Evolutionary conservation across 2,329 filamentous ascomycete species (phyloP).

Genomic region (Fusarium heterosporum): DNA sequence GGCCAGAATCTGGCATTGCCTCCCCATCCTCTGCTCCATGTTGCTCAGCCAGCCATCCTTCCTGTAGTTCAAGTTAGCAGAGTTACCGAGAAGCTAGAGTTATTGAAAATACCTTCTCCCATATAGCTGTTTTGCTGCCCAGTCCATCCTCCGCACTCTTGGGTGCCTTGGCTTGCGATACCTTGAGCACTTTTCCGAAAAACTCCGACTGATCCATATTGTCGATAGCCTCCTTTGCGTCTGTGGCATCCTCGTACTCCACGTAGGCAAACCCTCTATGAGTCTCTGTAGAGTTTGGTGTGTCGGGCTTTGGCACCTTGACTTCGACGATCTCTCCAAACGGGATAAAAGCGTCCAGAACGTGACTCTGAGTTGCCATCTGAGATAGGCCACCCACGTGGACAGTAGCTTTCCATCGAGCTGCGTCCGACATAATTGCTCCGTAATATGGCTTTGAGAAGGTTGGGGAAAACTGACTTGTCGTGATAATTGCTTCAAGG

Average conservation of each 20-base stretch:
- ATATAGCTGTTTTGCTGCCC: conserved; percentile 92
- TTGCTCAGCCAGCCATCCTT: conserved; percentile 91
- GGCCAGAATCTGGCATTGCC: conserved; percentile 62
- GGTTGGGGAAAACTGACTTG: neutral
- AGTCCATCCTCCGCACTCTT: conserved; percentile 89
- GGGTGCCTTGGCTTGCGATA: conserved; percentile 90
- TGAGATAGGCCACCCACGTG: conserved; percentile 91
- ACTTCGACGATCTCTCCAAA: conserved; percentile 97
- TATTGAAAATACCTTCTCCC: conserved; percentile 85
- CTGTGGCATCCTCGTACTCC: conserved; percentile 86
- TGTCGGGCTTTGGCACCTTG: conserved; percentile 87
- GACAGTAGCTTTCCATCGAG: conserved; percentile 89
- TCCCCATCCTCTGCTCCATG: conserved; percentile 69
- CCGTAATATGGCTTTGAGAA: conserved; percentile 2
- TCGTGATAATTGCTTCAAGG: conserved; percentile 10
- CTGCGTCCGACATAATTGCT: conserved; percentile 77
- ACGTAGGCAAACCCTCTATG: conserved; percentile 97
- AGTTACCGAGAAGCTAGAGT: neutral
- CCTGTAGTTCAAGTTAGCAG: conserved; percentile 63
- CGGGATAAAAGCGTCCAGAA: conserved; percentile 93
- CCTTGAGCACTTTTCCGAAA: conserved; percentile 91
- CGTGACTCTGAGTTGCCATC: conserved; percentile 77
- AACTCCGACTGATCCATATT: conserved; percentile 99
- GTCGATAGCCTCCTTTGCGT: conserved; percentile 95
- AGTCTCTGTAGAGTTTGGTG: conserved; percentile 78